phyloP scores from a whole-genome alignment of 768 basidiomycete genomes.

The Psilocybe subaeruginosa region DNA sequence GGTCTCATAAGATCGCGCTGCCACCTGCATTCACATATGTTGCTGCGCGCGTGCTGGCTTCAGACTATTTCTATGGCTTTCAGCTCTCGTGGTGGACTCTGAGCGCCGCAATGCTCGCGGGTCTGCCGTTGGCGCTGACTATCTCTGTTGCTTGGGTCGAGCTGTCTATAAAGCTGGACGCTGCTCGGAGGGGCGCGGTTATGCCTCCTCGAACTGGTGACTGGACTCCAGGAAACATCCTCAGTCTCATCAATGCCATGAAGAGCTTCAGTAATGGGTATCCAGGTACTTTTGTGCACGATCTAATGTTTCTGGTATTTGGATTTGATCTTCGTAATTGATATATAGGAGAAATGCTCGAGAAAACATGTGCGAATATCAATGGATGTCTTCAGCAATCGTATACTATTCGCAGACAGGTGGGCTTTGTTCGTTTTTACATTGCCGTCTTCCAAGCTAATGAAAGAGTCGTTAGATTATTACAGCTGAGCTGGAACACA shows the following conservation, averaged over 20 bases:
- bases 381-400: slow-evolving; percentile 17
- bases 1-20: slow-evolving; percentile 19
- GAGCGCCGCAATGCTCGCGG: slow-evolving; percentile 14
- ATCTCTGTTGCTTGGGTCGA: slow-evolving; percentile 17
- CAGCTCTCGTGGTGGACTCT: slow-evolving; percentile 14
- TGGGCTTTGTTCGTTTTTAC: slow-evolving; percentile 15
- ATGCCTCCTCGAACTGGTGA: slow-evolving; percentile 21
- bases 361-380: slow-evolving; percentile 1
- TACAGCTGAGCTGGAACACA: slow-evolving; percentile 21
- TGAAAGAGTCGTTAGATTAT: slow-evolving; percentile 32
- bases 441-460: slow-evolving; percentile 41
- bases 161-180: slow-evolving; percentile 19
- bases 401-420: slow-evolving; percentile 28
- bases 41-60: slow-evolving; percentile 5
- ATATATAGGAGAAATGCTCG: slow-evolving; percentile 19
- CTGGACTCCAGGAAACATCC: slow-evolving; percentile 21
- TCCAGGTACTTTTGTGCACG: slow-evolving; percentile 27
- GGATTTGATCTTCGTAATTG: slow-evolving; percentile 14
- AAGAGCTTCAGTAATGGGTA: slow-evolving; percentile 30
- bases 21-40: slow-evolving; percentile 24
- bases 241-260: slow-evolving; percentile 12
- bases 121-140: slow-evolving; percentile 22
- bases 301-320: slow-evolving; percentile 22
- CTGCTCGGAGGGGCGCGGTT: slow-evolving; percentile 21
- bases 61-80: background rate